Evolutionary conservation across 2,329 filamentous ascomycete genomes (phyloP).

Genomic region (Apiospora arundinis): DNA sequence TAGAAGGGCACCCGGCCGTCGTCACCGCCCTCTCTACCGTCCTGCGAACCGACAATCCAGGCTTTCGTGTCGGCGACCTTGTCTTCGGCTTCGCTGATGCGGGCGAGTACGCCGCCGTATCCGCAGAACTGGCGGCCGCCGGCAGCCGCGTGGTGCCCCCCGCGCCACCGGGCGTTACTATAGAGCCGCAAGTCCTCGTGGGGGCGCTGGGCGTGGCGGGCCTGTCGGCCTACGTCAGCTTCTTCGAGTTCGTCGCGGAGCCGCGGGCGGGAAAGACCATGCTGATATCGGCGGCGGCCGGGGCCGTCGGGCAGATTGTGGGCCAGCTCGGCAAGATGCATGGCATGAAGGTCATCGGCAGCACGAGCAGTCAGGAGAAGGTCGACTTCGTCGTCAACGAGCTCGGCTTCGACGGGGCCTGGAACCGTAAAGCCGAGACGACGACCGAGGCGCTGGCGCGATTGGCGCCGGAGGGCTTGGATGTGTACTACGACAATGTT

Average conservation of each 20-base stretch:
- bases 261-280: constrained; percentile 81
- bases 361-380: constrained; percentile 81
- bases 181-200: too few species aligned
- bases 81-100: background rate
- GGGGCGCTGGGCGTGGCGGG: constrained; percentile 42
- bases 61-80: background rate
- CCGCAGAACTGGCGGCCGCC: too few species aligned
- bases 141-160: too few species aligned
- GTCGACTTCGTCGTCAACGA: constrained; percentile 66
- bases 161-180: too few species aligned
- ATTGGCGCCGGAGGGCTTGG: constrained; percentile 77
- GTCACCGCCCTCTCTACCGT: constrained; percentile 67
- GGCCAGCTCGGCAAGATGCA: constrained; percentile 84
- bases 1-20: constrained; percentile 62
- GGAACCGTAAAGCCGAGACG: constrained; percentile 89
- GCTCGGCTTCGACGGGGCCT: constrained; percentile 65
- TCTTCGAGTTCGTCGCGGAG: constrained; percentile 72
- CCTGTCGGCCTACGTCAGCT: constrained; percentile 60
- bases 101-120: background rate
- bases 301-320: constrained; percentile 83
- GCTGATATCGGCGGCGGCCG: constrained; percentile 79
- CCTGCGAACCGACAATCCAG: constrained; percentile 64
- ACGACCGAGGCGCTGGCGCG: constrained; percentile 67
- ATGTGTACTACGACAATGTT: constrained; percentile 67
- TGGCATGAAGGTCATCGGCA: constrained; percentile 79